phyloP scores from a whole-genome alignment of 306 rosid genomes.

The Lotus japonicus region DNA sequence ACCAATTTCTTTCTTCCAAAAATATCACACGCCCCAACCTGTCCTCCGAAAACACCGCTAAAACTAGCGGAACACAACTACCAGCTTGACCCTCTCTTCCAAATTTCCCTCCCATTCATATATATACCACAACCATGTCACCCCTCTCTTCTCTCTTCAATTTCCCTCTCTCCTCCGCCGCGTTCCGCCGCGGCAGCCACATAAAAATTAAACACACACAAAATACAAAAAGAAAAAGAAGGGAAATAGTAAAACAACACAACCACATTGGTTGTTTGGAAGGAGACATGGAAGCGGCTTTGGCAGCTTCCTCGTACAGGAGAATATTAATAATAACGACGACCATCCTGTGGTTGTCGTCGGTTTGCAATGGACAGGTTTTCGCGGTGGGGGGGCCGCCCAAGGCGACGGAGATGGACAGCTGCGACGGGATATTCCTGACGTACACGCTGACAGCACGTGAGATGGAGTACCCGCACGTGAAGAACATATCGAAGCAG shows the following conservation, averaged over 20 bases:
- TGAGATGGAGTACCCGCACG: conserved; percentile 47
- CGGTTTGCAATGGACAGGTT: conserved; percentile 34
- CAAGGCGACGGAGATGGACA: conserved; percentile 11
- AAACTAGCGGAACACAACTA: conserved; percentile 47
- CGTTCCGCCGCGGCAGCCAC: conserved; percentile 28
- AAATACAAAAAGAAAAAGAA: background rate
- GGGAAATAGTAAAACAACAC: background rate
- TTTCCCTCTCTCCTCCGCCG: conserved; percentile 32
- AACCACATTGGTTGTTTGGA: background rate
- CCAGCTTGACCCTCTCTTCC: conserved; percentile 31
- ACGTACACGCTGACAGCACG: conserved; percentile 40
- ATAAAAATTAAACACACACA: too few relatives aligned
- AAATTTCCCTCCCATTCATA: conserved; percentile 24
- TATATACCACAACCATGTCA: background rate
- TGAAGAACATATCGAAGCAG: conserved; percentile 61
- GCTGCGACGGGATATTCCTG: conserved; percentile 70
- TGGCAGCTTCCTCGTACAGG: conserved; percentile 4
- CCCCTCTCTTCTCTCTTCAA: conserved; percentile 12
- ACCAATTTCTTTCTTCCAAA: background rate
- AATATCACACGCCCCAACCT: background rate
- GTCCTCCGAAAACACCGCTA: conserved; percentile 30
- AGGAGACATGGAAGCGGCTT: conserved; percentile 22
- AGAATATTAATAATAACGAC: background rate
- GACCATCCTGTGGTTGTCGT: background rate
- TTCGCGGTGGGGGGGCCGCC: conserved; percentile 5